phyloP scores from a whole-genome alignment of 805 yeast species.

The Candida silvatica region DNA sequence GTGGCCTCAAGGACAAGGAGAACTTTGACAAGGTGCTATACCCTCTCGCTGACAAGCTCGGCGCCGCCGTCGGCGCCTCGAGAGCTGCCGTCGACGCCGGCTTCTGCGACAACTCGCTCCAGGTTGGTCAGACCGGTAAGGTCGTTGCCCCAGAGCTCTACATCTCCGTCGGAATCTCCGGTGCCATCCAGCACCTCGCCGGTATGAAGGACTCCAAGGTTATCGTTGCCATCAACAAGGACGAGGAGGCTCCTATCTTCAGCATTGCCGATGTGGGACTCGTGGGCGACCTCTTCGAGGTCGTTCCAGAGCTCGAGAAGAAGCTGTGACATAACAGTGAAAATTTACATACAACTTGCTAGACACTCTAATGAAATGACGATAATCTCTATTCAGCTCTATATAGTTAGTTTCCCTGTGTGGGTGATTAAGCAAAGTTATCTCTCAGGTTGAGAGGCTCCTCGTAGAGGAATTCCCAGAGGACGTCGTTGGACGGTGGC shows the following conservation, averaged over 20 bases:
- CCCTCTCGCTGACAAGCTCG: conserved; percentile 77
- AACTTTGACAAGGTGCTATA: conserved; percentile 67
- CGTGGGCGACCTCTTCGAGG: conserved; percentile 80
- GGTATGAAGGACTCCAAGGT: conserved; percentile 96
- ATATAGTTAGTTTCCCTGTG: no score
- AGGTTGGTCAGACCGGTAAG: conserved; percentile 97
- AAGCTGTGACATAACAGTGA: conserved; percentile 35
- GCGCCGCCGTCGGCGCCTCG: conserved; percentile 95
- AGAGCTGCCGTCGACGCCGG: conserved; percentile 98
- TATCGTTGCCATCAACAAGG: conserved; percentile 91
- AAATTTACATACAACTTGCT: no score
- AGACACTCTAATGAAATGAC: not conserved
- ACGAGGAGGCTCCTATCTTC: conserved; percentile 90
- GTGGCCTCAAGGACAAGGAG: conserved; percentile 87
- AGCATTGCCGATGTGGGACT: conserved; percentile 84
- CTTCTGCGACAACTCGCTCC: conserved; percentile 90
- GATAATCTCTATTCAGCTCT: not conserved
- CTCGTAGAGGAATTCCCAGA: no score
- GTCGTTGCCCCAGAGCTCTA: conserved; percentile 95
- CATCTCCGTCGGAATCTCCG: conserved; percentile 89
- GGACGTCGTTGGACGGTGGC: no score
- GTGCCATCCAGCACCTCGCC: conserved; percentile 97
- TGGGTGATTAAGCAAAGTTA: no score
- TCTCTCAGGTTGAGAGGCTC: not conserved
- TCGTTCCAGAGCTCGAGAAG: conserved; percentile 83